Percentiles rank a stretch among this genome's conserved stretches.
Evolutionary conservation across 2,329 filamentous ascomycete genomes (phyloP).

Genomic region (Rasamsonia emersonii): DNA sequence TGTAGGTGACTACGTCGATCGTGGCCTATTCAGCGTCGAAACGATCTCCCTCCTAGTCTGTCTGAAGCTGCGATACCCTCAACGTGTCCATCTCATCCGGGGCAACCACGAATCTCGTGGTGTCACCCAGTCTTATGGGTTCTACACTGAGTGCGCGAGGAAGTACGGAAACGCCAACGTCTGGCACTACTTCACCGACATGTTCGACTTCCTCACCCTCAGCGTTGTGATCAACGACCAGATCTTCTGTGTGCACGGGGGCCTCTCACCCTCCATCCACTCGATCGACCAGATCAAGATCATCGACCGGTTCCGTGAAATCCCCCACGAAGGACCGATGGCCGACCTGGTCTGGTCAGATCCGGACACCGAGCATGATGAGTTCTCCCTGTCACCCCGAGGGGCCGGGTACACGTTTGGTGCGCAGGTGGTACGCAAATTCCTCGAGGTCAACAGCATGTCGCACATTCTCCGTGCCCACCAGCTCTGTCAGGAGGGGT

Average conservation of each 20-base stretch:
- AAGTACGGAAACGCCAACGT: conserved; percentile 99
- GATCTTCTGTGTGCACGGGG: conserved; percentile 98
- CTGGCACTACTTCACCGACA: conserved; percentile 99
- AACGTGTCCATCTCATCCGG: conserved; percentile 90
- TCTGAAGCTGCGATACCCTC: conserved; percentile 91
- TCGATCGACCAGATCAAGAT: conserved; percentile 99
- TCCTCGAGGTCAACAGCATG: conserved; percentile 95
- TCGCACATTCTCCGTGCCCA: conserved; percentile 96
- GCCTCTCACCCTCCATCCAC: conserved; percentile 82
- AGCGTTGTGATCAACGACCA: conserved; percentile 98
- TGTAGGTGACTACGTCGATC: conserved; percentile 91
- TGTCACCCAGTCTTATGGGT: conserved; percentile 97
- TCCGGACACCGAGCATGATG: conserved; percentile 91
- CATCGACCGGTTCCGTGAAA: conserved; percentile 96
- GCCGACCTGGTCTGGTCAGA: conserved; percentile 99
- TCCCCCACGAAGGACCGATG: conserved; percentile 98
- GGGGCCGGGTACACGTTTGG: conserved; percentile 97
- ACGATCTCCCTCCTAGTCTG: conserved; percentile 97
- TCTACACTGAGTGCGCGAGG: conserved; percentile 95
- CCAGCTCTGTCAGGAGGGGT: conserved; percentile 96
- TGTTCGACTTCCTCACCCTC: conserved; percentile 97
- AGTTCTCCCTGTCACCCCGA: conserved; percentile 87
- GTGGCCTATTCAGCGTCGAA: conserved; percentile 96
- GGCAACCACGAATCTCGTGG: conserved; percentile 97
- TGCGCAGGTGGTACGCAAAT: conserved; percentile 96